A percentile compares a stretch with the other conserved stretches of the same genome.
These are phyloP conservation scores for Phoenix dactylifera DNA, from an alignment of 176 grass and related monocot genomes.

Conservation along the genomic window DNA sequence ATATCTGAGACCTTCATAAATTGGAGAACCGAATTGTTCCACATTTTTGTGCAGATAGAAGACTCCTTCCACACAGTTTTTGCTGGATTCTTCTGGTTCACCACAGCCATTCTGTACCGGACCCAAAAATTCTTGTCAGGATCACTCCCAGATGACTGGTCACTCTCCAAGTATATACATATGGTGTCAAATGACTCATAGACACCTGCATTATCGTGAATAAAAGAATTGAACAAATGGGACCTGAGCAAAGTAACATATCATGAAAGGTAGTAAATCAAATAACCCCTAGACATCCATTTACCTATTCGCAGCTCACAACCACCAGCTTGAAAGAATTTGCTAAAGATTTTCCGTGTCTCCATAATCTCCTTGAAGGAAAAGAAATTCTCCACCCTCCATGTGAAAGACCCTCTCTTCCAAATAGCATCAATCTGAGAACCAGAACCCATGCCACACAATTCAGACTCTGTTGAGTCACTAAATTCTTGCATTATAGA, in stretches of 20 bases:
- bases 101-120: constrained; percentile 82
- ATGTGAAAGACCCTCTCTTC: constrained; percentile 59
- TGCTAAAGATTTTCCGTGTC: constrained; percentile 96
- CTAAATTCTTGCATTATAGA: constrained; percentile 57
- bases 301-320: constrained; percentile 99
- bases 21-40: constrained; percentile 99
- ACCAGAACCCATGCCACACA: constrained; percentile 28
- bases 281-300: not conserved
- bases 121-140: constrained; percentile 98
- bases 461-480: constrained; percentile 35
- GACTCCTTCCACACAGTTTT: constrained; percentile 96
- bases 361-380: constrained; percentile 98
- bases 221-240: no score
- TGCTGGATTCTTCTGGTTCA: constrained; percentile 77
- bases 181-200: constrained; percentile 95
- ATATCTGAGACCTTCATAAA: constrained; percentile 98
- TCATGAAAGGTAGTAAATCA: constrained; percentile 10
- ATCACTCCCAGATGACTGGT: constrained; percentile 77
- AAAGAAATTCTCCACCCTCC: constrained; percentile 98
- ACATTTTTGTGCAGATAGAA: constrained; percentile 98
- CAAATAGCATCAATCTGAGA: constrained; percentile 46
- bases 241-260: not conserved
- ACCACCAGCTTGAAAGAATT: constrained; percentile 83
- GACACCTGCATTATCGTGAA: constrained; percentile 44
- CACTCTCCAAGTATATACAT: constrained; percentile 98